phyloP scores from a whole-genome alignment of 2,329 filamentous ascomycete species.

The Exophiala sp. region DNA sequence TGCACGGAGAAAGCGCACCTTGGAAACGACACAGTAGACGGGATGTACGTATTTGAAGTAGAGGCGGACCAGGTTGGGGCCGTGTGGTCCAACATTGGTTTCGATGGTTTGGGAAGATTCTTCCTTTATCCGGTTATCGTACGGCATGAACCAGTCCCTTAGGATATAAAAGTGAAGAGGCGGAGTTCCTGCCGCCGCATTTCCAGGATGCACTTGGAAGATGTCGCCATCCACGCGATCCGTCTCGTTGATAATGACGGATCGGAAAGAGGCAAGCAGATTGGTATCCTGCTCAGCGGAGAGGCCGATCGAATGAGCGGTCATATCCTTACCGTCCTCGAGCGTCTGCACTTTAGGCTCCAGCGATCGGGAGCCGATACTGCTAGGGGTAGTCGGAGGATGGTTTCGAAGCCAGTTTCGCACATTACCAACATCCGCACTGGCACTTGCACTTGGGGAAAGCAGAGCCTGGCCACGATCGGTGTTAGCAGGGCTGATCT shows the following conservation, averaged over 20 bases:
- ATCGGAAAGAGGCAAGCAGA: slow-evolving; percentile 45
- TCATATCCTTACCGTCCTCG: slow-evolving; percentile 40
- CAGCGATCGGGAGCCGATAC: slow-evolving; percentile 1
- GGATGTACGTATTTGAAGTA: slow-evolving; percentile 46
- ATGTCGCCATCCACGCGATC: slow-evolving; percentile 43
- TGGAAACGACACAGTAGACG: slow-evolving; percentile 42
- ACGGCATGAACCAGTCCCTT: slow-evolving; percentile 42
- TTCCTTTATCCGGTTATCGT: slow-evolving; percentile 38
- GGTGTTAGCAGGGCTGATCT: slow-evolving; percentile 8
- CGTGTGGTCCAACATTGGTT: slow-evolving; percentile 38
- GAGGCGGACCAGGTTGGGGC: slow-evolving; percentile 40
- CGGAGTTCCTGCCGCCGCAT: slow-evolving; percentile 33
- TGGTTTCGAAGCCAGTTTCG: not conserved
- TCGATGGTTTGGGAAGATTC: slow-evolving; percentile 43
- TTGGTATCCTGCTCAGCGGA: slow-evolving; percentile 46
- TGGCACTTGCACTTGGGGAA: slow-evolving; percentile 6
- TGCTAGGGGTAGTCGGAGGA: slow-evolving; percentile 9
- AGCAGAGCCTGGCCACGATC: slow-evolving; percentile 1
- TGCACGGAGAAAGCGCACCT: slow-evolving; percentile 40
- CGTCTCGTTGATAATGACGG: slow-evolving; percentile 43
- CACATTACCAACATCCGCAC: not conserved
- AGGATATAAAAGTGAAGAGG: slow-evolving; percentile 46
- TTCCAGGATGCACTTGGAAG: slow-evolving; percentile 40
- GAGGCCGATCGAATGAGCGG: slow-evolving; percentile 44
- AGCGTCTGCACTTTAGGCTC: slow-evolving; percentile 33